Evolutionary conservation across 768 basidiomycete species (phyloP), one percentile per base, ranked within the genome.

Genomic region (Lyophyllum semitale): DNA sequence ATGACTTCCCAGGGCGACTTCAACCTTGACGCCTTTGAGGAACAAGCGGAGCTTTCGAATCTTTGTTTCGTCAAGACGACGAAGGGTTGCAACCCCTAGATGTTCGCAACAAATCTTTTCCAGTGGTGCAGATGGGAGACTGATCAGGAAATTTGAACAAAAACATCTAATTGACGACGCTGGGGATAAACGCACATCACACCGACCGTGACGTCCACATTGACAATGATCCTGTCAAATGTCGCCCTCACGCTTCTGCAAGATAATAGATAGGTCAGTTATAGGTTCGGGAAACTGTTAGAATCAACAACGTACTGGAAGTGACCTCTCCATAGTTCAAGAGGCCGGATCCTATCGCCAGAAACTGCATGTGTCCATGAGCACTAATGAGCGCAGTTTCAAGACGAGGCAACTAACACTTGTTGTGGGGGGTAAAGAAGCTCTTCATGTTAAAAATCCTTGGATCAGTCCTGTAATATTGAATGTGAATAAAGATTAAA

Each of bases 211-310:
- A 71, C 69, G 48, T 80, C 79, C 0, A 79, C 69, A 51, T 80
- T 80, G 15, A 80, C 66, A 5, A 75, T 49, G 0, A 80, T 62
- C 13, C 66, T 51, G 9, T 67, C 69, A 2, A 68, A 59, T 0
- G 76, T 65, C 0, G 77, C 74, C 27, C 78, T 68, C 33, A 80
- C 79, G 20, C 76, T 78, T 70, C 75, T 79, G 37, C 8, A 53
- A 29, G 30, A 13, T 20, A 33, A 59, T 45, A 47, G 7, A 18
- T 23, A 42, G 44, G 1, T 26, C 9, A 33, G 13, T 29, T 27
- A 8, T 1, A 26, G 38, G 17, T 22, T 15, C 27, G 9, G 38
- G n/a, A 9, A 33, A 25, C 11, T 26, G 13, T 38, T 20, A 18
- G 25, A 43, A 23, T 18, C 42, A 18, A 1, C 15, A 15, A 55